phyloP scores from a whole-genome alignment of 2,329 filamentous ascomycete species.

The Leptodontidium sp. region DNA sequence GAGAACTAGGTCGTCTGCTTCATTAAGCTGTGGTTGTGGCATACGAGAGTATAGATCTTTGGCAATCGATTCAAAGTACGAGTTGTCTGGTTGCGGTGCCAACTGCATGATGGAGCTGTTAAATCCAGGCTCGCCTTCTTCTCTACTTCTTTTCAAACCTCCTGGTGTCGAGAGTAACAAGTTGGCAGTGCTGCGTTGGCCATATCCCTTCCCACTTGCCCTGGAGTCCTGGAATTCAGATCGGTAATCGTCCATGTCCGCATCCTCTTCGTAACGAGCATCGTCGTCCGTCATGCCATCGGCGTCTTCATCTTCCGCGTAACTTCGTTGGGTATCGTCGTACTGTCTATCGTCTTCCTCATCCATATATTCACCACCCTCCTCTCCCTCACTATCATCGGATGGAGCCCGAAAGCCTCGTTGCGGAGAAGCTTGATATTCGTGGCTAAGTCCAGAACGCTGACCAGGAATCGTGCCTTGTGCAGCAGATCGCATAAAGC shows the following conservation, averaged over 20 bases:
- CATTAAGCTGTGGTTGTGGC: conserved; percentile 67
- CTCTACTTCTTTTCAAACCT: conserved; percentile 33
- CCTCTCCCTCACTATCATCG: conserved; percentile 52
- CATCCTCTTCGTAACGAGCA: conserved; percentile 51
- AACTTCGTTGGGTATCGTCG: conserved; percentile 11
- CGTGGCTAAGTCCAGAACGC: conserved; percentile 61
- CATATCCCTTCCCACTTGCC: conserved; percentile 41
- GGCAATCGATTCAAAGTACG: conserved; percentile 70
- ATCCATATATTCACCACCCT: conserved; percentile 51
- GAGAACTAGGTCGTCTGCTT: conserved; percentile 76
- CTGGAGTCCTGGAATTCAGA: conserved; percentile 44
- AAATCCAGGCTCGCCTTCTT: conserved; percentile 29
- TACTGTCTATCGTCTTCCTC: conserved; percentile 43
- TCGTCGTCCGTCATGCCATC: conserved; percentile 51
- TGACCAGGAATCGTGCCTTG: conserved; percentile 36
- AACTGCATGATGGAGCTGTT: conserved; percentile 33
- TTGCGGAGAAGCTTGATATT: conserved; percentile 47
- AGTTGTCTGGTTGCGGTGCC: conserved; percentile 28
- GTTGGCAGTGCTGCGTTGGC: conserved; percentile 59
- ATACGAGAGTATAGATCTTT: conserved; percentile 70
- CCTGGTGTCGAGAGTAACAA: conserved; percentile 21
- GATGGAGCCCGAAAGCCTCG: conserved; percentile 50
- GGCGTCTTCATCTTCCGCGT: conserved; percentile 39
- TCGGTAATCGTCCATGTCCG: conserved; percentile 40
- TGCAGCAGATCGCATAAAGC: conserved; percentile 34